phyloP scores from a whole-genome alignment of 345 rosid species.

The Eucalyptus pauciflora region DNA sequence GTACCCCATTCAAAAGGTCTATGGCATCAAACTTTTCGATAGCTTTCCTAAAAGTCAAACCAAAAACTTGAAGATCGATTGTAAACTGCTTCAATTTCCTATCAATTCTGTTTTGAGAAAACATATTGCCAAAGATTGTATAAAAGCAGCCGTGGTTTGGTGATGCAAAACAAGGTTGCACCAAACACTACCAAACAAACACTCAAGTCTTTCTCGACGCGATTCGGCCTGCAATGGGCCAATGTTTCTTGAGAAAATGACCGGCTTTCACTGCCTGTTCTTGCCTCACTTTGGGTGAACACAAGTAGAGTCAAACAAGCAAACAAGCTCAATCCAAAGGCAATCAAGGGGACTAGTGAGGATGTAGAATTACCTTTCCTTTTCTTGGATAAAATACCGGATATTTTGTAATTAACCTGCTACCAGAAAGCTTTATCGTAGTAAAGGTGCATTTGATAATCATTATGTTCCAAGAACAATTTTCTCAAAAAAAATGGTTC shows the following conservation, averaged over 20 bases:
- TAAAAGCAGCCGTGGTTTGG: background rate
- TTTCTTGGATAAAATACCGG: background rate
- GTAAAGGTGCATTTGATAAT: background rate
- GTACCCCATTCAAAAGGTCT: background rate
- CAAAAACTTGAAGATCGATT: background rate
- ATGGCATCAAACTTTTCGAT: background rate
- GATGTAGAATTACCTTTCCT: background rate
- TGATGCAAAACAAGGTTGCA: background rate
- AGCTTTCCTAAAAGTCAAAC: background rate
- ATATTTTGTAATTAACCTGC: background rate
- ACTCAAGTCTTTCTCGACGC: background rate
- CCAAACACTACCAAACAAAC: background rate
- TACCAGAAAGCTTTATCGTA: background rate
- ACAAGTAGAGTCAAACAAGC: background rate
- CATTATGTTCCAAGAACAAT: too few species aligned
- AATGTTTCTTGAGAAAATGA: background rate
- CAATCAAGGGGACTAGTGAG: background rate
- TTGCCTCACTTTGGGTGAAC: background rate
- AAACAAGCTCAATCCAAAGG: background rate
- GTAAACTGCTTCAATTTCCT: background rate
- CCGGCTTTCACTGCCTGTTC: background rate
- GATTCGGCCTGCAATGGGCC: background rate
- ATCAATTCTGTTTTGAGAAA: background rate
- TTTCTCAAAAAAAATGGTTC: fast-evolving
- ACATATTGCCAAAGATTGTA: background rate